Evolutionary conservation across 139 green algal species (phyloP).

Genomic region (Chlorella sp.): DNA sequence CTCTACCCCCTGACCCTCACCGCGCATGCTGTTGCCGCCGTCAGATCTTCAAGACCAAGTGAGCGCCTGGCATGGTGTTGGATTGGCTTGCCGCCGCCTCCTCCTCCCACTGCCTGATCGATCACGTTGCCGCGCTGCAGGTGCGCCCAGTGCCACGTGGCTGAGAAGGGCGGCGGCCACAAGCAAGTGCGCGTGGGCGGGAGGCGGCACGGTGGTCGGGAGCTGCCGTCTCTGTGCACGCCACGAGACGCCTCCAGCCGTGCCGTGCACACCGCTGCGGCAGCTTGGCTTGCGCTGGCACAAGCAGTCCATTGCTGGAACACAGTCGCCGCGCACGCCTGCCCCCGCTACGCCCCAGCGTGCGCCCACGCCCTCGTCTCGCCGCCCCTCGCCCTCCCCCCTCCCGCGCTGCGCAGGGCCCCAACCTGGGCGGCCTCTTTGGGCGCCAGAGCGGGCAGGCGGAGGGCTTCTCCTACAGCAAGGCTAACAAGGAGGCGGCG

Average conservation of each 20-base stretch:
- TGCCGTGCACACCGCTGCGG: too few relatives aligned
- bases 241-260: too few relatives aligned
- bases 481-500: conserved; percentile 97
- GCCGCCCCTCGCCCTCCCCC: too few relatives aligned
- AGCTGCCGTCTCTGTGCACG: too few relatives aligned
- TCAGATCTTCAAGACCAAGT: conserved; percentile 99
- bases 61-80: conserved; percentile 17
- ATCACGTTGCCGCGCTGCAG: conserved; percentile 18
- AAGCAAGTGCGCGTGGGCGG: conserved; percentile 98
- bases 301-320: too few relatives aligned
- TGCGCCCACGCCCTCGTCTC: too few relatives aligned
- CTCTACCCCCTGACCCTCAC: too few relatives aligned
- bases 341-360: too few relatives aligned
- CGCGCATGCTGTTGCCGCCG: conserved; percentile 38
- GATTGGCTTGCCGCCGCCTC: not conserved
- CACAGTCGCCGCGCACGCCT: too few relatives aligned
- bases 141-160: conserved; percentile 92
- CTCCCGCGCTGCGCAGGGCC: too few relatives aligned
- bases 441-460: conserved; percentile 73
- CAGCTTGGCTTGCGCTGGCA: too few relatives aligned
- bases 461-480: conserved; percentile 94
- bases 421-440: conserved; percentile 97
- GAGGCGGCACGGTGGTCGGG: too few relatives aligned
- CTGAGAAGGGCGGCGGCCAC: conserved; percentile 90
- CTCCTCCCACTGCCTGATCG: not conserved